These are phyloP conservation scores for Lotmaria passim DNA, from an alignment of 208 protist genomes.

Conservation along the genomic window DNA sequence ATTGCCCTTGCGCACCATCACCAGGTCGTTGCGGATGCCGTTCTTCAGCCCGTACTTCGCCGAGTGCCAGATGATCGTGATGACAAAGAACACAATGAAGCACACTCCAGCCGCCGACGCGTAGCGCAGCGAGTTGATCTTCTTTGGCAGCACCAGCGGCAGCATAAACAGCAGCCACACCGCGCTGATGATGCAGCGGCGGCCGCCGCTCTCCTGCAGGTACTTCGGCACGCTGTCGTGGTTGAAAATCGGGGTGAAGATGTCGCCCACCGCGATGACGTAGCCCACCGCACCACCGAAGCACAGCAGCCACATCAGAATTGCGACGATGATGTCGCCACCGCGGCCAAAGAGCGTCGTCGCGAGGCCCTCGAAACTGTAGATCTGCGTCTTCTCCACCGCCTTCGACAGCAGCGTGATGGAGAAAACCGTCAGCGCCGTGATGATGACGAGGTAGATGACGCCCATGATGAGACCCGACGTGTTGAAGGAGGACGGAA, in stretches of 20 bases:
- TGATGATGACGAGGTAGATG: constrained; percentile 65
- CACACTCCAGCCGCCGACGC: constrained; percentile 50
- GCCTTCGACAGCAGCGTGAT: constrained; percentile 57
- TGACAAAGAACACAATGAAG: constrained; percentile 66
- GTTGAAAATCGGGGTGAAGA: constrained; percentile 40
- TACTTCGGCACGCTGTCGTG: constrained; percentile 36
- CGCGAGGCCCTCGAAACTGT: constrained; percentile 55
- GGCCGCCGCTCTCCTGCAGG: constrained; percentile 37
- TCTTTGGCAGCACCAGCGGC: constrained; percentile 60
- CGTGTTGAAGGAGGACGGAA: constrained; percentile 62
- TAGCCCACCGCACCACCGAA: constrained; percentile 60
- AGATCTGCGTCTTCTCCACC: constrained; percentile 57
- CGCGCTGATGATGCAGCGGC: constrained; percentile 37
- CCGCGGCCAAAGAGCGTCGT: constrained; percentile 58
- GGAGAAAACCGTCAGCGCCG: constrained; percentile 59
- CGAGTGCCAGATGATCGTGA: constrained; percentile 56
- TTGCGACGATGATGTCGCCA: constrained; percentile 51
- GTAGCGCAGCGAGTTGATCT: constrained; percentile 81
- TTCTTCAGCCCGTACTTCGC: constrained; percentile 33
- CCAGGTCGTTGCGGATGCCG: constrained; percentile 37
- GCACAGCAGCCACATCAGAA: constrained; percentile 65
- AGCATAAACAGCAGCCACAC: constrained; percentile 71
- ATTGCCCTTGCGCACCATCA: constrained; percentile 36
- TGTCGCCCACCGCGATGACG: constrained; percentile 51
- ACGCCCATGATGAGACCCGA: constrained; percentile 61